Evolutionary conservation across 2,329 filamentous ascomycete species (phyloP).

Genomic region (Microascus cirrosus): DNA sequence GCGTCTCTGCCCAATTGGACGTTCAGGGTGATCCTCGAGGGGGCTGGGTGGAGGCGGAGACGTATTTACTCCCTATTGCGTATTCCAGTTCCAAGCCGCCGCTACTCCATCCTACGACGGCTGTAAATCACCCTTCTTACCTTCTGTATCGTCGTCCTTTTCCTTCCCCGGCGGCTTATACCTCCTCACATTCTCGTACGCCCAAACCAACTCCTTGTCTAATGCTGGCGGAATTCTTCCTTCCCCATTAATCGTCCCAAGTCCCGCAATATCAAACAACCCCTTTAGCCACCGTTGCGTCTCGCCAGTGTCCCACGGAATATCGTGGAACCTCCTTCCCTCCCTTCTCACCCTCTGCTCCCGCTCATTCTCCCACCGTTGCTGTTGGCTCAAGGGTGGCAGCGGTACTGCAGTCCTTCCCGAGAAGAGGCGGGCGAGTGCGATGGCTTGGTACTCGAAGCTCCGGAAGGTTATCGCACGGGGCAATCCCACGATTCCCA

Average conservation of each 20-base stretch:
- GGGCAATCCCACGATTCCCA: conserved; percentile 40
- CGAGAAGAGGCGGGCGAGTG: conserved; percentile 36
- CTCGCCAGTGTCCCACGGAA: conserved; percentile 39
- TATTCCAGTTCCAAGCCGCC: no score
- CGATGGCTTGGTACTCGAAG: conserved; percentile 45
- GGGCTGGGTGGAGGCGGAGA: no score
- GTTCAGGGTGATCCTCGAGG: no score
- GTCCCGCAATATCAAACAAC: conserved; percentile 35
- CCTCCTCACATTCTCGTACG: conserved; percentile 24
- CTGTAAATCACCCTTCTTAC: no score
- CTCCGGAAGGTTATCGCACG: conserved; percentile 39
- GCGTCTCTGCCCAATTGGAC: no score
- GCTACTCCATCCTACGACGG: no score
- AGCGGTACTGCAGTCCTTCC: conserved; percentile 25
- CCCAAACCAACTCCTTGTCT: conserved; percentile 30
- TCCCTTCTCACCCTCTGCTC: conserved; percentile 16
- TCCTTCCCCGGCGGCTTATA: conserved; percentile 10
- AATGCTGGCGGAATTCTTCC: conserved; percentile 34
- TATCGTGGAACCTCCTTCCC: conserved; percentile 37
- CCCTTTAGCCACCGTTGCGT: conserved; percentile 32
- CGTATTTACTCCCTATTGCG: no score
- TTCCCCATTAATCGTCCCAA: conserved; percentile 33
- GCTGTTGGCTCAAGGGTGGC: conserved; percentile 25
- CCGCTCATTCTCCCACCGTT: conserved; percentile 33
- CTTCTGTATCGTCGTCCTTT: background rate